A percentile compares a stretch with the other conserved stretches of the same genome.
Evolutionary conservation across 768 basidiomycete species (phyloP).

Genomic region (Tephrocybe sp.): DNA sequence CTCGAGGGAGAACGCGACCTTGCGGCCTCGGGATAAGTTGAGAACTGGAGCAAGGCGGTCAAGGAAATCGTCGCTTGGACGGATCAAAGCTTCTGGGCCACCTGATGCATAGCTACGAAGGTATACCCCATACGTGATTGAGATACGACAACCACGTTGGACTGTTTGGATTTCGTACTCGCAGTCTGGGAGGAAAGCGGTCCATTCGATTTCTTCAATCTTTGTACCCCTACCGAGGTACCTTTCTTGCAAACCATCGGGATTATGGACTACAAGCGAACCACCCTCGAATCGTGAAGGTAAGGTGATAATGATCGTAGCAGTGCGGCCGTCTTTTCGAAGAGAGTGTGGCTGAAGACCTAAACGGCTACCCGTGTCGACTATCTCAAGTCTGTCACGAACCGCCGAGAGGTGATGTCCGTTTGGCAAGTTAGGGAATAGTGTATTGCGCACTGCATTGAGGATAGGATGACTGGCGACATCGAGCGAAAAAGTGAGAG

Average conservation of each 20-base stretch:
- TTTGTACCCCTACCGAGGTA: conserved; percentile 63
- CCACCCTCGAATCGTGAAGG: conserved; percentile 77
- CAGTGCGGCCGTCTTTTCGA: conserved; percentile 65
- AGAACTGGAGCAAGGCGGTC: conserved; percentile 70
- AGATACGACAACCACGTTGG: conserved; percentile 65
- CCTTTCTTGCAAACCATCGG: conserved; percentile 55
- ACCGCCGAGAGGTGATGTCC: conserved; percentile 70
- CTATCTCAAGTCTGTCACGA: conserved; percentile 68
- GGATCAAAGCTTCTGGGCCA: conserved; percentile 61
- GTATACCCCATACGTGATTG: conserved; percentile 69
- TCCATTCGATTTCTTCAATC: conserved; percentile 72
- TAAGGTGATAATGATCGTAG: conserved; percentile 70
- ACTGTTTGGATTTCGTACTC: conserved; percentile 73
- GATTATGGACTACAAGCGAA: conserved; percentile 52
- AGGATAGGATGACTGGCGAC: conserved; percentile 81
- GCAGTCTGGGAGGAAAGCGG: conserved; percentile 71
- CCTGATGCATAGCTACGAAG: conserved; percentile 63
- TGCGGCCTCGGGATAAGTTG: conserved; percentile 68
- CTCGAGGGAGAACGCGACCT: conserved; percentile 68
- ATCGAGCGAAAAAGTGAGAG: conserved; percentile 73
- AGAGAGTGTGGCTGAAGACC: conserved; percentile 50
- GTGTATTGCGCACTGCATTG: conserved; percentile 64
- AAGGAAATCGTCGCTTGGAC: conserved; percentile 71
- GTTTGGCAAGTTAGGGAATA: conserved; percentile 68
- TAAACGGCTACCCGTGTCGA: conserved; percentile 59